Conservation (phyloP, 2,329 filamentous ascomycete species). For the Rutstroemia sp. region DNA sequence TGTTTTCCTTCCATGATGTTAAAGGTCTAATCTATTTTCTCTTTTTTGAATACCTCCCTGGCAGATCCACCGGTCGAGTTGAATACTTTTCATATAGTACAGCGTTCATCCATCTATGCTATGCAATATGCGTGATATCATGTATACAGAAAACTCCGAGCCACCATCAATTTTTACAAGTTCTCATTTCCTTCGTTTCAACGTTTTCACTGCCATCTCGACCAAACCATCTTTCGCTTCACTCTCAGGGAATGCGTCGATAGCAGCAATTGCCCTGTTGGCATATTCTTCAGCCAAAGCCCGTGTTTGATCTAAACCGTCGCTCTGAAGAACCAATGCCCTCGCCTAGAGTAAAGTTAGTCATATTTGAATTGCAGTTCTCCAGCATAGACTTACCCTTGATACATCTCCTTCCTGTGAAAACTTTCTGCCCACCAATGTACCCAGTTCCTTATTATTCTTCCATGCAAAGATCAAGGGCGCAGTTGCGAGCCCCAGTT, state of each 20-base stretch:
- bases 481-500: constrained; percentile 88
- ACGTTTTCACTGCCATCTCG: constrained; percentile 89
- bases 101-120: not conserved
- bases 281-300: constrained; percentile 86
- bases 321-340: constrained; percentile 71
- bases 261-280: constrained; percentile 79
- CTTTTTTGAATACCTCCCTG: too few relatives aligned
- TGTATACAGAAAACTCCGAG: constrained; percentile 12
- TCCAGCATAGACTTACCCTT: constrained; percentile 52
- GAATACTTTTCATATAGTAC: constrained; percentile 7
- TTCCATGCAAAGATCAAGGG: constrained; percentile 96
- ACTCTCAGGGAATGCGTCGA: constrained; percentile 80
- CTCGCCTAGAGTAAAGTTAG: constrained; percentile 56
- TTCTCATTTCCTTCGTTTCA: constrained; percentile 72
- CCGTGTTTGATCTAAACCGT: constrained; percentile 87
- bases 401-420: constrained; percentile 73
- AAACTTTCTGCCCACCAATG: constrained; percentile 89
- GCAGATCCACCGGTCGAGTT: not conserved
- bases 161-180: not conserved
- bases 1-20: too few relatives aligned
- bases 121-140: not conserved
- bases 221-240: constrained; percentile 87
- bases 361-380: not conserved
- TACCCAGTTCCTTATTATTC: constrained; percentile 73
- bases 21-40: not conserved